Conservation (phyloP, 2,329 filamentous ascomycete species). For the Cladosporium sp. region DNA sequence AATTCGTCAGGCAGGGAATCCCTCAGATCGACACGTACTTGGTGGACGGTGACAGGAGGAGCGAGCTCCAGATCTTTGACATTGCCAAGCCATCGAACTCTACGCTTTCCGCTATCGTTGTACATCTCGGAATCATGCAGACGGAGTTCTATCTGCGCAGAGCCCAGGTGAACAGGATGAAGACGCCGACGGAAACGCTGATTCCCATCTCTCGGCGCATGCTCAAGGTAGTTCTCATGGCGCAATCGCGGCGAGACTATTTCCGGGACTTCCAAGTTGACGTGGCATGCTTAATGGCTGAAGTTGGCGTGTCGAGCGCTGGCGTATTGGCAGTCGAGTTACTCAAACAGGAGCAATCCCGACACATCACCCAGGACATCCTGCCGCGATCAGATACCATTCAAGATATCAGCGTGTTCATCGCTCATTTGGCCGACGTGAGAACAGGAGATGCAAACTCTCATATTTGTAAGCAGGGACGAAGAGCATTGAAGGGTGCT, state of each 20-base stretch:
- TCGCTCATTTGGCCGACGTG: constrained; percentile 38
- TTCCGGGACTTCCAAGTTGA: constrained; percentile 43
- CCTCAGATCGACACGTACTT: constrained; percentile 25
- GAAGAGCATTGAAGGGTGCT: constrained; percentile 38
- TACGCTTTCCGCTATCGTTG: constrained; percentile 41
- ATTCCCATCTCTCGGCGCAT: constrained; percentile 36
- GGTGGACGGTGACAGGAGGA: constrained; percentile 11
- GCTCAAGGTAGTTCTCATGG: constrained; percentile 34
- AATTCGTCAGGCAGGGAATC: constrained; percentile 24
- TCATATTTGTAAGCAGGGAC: constrained; percentile 39
- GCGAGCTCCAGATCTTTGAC: background rate
- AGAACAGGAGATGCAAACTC: constrained; percentile 38
- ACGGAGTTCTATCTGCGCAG: constrained; percentile 58
- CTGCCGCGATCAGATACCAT: constrained; percentile 43
- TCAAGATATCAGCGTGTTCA: constrained; percentile 43
- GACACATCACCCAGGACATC: constrained; percentile 28
- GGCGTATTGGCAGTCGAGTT: constrained; percentile 42
- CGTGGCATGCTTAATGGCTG: constrained; percentile 34
- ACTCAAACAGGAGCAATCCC: constrained; percentile 39
- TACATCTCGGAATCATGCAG: constrained; percentile 43
- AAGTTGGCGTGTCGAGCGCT: constrained; percentile 40
- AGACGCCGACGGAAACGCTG: constrained; percentile 30
- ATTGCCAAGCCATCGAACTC: constrained; percentile 4
- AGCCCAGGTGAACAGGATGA: constrained; percentile 46
- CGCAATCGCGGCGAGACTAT: constrained; percentile 36